Conservation (phyloP, 495 filamentous ascomycete genomes). For the Penicillium parvum region DNA sequence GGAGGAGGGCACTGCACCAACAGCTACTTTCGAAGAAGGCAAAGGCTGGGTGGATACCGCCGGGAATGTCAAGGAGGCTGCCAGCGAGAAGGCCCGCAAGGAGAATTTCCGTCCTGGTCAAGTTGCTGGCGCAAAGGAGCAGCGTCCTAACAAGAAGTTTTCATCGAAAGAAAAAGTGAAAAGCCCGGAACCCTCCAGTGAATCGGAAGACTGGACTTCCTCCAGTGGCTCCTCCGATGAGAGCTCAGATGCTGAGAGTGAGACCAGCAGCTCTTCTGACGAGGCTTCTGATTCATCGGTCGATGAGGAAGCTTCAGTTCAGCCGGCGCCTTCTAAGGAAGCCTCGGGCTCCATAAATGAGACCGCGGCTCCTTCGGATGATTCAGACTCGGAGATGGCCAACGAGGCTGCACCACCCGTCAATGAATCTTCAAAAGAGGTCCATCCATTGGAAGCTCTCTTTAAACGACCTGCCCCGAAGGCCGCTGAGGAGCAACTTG, state of each 20-base stretch:
- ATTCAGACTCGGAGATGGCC: conserved; percentile 7
- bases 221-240: conserved; percentile 42
- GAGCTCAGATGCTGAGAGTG: conserved; percentile 23
- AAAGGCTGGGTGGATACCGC: conserved; percentile 84
- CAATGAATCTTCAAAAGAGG: conserved; percentile 39
- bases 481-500: conserved; percentile 29
- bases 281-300: conserved; percentile 20
- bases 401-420: conserved; percentile 2
- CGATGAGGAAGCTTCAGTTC: conserved; percentile 12
- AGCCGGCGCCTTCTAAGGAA: conserved; percentile 10
- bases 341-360: conserved; percentile 1
- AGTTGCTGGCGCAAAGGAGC: conserved; percentile 35
- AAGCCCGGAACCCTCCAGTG: conserved; percentile 16
- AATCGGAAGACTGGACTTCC: conserved; percentile 44
- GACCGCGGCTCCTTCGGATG: conserved; percentile 1
- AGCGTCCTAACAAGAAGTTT: conserved; percentile 15
- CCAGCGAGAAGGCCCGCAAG: conserved; percentile 32
- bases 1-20: conserved; percentile 27
- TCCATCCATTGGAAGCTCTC: conserved; percentile 84
- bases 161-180: conserved; percentile 12
- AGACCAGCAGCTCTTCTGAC: conserved; percentile 22
- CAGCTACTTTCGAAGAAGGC: conserved; percentile 52
- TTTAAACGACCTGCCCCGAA: conserved; percentile 66
- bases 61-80: conserved; percentile 68
- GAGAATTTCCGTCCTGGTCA: conserved; percentile 34